Evolutionary conservation across 192 early-diverging fungal genomes (phyloP).

Genomic region (Rhizophagus sp.): DNA sequence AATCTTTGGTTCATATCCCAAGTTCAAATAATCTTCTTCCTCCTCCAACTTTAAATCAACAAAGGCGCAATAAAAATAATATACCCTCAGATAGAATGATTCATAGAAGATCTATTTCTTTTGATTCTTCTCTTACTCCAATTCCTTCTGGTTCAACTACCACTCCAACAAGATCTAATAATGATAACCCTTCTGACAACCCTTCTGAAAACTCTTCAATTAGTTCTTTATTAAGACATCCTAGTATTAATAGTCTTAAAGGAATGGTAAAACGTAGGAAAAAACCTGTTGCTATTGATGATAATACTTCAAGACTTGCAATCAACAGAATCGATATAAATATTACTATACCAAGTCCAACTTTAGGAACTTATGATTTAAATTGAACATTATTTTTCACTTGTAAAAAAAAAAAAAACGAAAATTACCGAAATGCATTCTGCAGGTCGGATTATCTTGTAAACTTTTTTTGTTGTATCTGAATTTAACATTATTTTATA

Average conservation of each 20-base stretch:
- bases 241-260: neutral
- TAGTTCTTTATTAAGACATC: neutral
- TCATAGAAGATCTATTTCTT: neutral
- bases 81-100: neutral
- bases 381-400: no score
- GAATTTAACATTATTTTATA: no score
- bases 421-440: no score
- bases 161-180: neutral
- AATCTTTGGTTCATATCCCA: neutral
- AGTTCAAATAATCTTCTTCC: neutral
- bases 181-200: neutral
- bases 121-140: neutral
- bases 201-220: neutral
- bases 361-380: neutral
- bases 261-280: neutral
- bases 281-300: neutral
- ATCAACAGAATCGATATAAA: neutral
- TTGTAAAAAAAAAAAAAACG: no score
- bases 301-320: neutral
- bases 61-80: neutral
- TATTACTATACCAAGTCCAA: constrained; percentile 7
- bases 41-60: neutral
- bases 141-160: neutral
- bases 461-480: no score
- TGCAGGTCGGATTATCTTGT: no score